These are phyloP conservation scores for Cenococcum geophilum DNA, from an alignment of 495 filamentous ascomycete species.

Conservation along the genomic window DNA sequence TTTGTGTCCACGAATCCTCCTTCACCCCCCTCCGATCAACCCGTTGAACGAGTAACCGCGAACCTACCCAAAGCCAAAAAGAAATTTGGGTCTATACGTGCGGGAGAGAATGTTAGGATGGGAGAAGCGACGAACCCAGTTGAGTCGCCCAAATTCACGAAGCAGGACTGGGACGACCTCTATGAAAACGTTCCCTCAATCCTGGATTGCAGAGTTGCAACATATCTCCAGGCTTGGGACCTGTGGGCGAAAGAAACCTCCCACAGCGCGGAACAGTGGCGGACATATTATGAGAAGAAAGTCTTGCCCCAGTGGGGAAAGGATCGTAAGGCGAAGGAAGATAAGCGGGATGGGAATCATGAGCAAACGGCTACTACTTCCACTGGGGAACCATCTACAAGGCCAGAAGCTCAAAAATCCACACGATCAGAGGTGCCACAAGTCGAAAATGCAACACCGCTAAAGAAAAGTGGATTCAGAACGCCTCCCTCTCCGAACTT, in stretches of 20 bases:
- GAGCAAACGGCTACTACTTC: neutral
- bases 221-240: conserved; percentile 18
- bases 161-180: conserved; percentile 23
- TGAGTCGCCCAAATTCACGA: conserved; percentile 1
- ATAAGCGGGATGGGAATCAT: neutral
- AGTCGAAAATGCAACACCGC: neutral
- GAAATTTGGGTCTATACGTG: neutral
- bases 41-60: neutral
- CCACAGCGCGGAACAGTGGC: conserved; percentile 20
- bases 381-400: neutral
- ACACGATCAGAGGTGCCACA: neutral
- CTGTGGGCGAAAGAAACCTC: conserved; percentile 8
- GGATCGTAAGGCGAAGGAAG: conserved; percentile 10
- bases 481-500: neutral
- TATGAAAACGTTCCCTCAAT: conserved; percentile 20
- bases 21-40: conserved; percentile 21
- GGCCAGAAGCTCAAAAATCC: neutral
- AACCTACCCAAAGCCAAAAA: neutral
- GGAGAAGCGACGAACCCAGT: neutral
- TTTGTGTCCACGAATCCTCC: conserved; percentile 23
- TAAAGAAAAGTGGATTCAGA: neutral
- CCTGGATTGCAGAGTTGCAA: neutral
- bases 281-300: conserved; percentile 21
- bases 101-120: no score
- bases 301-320: conserved; percentile 23